These are phyloP conservation scores for Backusella westeae DNA, from an alignment of 192 early-diverging fungal species.

Conservation along the genomic window DNA sequence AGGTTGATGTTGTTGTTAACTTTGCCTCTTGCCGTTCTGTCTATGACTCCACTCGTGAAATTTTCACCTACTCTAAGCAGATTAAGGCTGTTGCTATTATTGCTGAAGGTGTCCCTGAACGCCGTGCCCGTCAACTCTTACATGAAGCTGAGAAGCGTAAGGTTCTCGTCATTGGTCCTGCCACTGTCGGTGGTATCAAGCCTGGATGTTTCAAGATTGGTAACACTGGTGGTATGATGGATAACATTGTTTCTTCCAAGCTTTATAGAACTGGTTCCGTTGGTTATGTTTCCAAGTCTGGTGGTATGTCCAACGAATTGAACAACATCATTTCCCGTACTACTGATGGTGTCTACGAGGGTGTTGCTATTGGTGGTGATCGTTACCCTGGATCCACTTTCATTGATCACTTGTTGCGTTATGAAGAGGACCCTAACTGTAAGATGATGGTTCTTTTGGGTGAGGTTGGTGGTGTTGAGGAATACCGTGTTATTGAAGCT, in stretches of 20 bases:
- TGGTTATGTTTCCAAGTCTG: slow-evolving; percentile 97
- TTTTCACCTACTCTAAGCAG: slow-evolving; percentile 74
- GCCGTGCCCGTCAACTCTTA: slow-evolving; percentile 89
- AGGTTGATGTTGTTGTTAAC: slow-evolving; percentile 94
- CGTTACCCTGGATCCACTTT: slow-evolving; percentile 98
- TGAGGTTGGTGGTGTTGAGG: slow-evolving; percentile 98
- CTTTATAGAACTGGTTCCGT: slow-evolving; percentile 96
- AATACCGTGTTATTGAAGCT: slow-evolving; percentile 92
- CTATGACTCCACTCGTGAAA: slow-evolving; percentile 88
- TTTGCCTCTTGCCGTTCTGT: slow-evolving; percentile 98
- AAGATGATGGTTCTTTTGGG: slow-evolving; percentile 95
- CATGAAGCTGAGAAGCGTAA: slow-evolving; percentile 74
- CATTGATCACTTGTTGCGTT: slow-evolving; percentile 96
- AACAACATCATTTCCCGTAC: slow-evolving; percentile 99
- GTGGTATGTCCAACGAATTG: slow-evolving; percentile 99
- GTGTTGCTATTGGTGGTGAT: slow-evolving; percentile 98
- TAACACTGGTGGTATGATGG: slow-evolving; percentile 99
- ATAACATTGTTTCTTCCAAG: slow-evolving; percentile 98
- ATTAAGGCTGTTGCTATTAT: slow-evolving; percentile 97
- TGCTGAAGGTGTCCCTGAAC: slow-evolving; percentile 98
- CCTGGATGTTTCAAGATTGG: slow-evolving; percentile 99
- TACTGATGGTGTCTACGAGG: slow-evolving; percentile 98
- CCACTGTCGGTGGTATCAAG: slow-evolving; percentile 99
- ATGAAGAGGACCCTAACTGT: slow-evolving; percentile 87
- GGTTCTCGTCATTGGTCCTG: slow-evolving; percentile 94